phyloP scores from a whole-genome alignment of 805 yeast species.

The Kluyveromyces starmeri region DNA sequence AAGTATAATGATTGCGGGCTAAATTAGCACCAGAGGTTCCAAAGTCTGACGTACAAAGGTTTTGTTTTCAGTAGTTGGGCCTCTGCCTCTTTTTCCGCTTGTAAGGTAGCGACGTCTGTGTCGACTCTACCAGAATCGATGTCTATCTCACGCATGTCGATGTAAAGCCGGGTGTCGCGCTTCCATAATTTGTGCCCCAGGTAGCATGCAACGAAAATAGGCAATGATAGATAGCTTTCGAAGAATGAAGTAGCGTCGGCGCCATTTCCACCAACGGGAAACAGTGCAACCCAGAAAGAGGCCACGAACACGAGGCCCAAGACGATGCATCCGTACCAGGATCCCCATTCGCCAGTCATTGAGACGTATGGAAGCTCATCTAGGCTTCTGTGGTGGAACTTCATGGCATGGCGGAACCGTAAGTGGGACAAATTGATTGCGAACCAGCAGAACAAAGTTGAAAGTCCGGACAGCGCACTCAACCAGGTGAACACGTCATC shows the following conservation, averaged over 20 bases:
- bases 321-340: conserved; percentile 46
- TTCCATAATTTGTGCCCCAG: conserved; percentile 49
- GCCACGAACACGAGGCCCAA: conserved; percentile 52
- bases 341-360: conserved; percentile 55
- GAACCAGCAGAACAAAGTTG: conserved; percentile 47
- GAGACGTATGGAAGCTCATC: conserved; percentile 58
- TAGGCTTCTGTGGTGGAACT: conserved; percentile 43
- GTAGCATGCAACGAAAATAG: conserved; percentile 53
- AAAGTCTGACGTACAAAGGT: conserved; percentile 36
- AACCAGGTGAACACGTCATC: conserved; percentile 47
- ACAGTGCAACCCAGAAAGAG: conserved; percentile 72
- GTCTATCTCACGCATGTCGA: conserved; percentile 43
- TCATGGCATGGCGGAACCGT: conserved; percentile 49
- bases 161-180: conserved; percentile 28
- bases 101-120: conserved; percentile 40
- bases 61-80: conserved; percentile 29
- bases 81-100: conserved; percentile 43
- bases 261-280: conserved; percentile 46
- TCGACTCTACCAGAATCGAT: conserved; percentile 50
- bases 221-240: conserved; percentile 54
- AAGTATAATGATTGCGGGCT: too few species aligned
- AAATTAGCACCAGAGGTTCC: conserved; percentile 38
- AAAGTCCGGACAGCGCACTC: conserved; percentile 43
- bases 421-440: conserved; percentile 43
- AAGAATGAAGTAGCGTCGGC: conserved; percentile 53